Conservation (phyloP, 139 green algal genomes). For the Asterochloris erici region DNA sequence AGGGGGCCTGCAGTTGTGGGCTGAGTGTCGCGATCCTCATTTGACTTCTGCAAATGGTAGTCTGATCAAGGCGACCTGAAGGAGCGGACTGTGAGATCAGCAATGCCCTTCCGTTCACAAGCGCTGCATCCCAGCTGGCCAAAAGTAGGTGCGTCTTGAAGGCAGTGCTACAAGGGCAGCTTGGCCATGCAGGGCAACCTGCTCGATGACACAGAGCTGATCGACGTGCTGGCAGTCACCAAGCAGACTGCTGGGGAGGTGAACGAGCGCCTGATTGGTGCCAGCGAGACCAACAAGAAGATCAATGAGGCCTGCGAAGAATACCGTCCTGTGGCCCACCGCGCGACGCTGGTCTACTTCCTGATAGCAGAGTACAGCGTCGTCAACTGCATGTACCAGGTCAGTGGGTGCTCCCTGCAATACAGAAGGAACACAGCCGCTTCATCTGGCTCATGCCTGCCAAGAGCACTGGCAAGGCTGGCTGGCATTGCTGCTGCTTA, state of each 20-base stretch:
- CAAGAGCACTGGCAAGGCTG: background rate
- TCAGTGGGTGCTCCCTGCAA: conserved; percentile 7
- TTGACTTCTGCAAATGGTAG: no score
- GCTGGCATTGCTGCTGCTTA: no score
- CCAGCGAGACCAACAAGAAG: conserved; percentile 86
- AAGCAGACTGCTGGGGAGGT: conserved; percentile 90
- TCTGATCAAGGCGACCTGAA: no score
- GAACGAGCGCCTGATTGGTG: conserved; percentile 80
- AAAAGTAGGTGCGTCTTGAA: no score
- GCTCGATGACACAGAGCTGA: conserved; percentile 94
- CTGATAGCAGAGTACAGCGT: conserved; percentile 87
- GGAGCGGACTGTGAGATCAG: no score
- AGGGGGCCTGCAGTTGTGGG: no score
- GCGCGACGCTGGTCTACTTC: conserved; percentile 92
- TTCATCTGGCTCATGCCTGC: background rate
- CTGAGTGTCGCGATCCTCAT: no score
- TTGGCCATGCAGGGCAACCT: conserved; percentile 76
- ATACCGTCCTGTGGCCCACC: conserved; percentile 86
- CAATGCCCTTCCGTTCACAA: no score
- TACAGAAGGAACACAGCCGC: no score
- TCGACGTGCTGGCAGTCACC: conserved; percentile 90
- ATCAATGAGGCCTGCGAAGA: conserved; percentile 96
- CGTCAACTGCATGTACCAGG: conserved; percentile 97
- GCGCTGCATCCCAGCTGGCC: no score
- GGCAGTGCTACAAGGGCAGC: no score